A percentile compares a stretch with the other conserved stretches of the same genome.
Conservation (phyloP, 352 stramenopile species). For the Globisporangium solare region DNA sequence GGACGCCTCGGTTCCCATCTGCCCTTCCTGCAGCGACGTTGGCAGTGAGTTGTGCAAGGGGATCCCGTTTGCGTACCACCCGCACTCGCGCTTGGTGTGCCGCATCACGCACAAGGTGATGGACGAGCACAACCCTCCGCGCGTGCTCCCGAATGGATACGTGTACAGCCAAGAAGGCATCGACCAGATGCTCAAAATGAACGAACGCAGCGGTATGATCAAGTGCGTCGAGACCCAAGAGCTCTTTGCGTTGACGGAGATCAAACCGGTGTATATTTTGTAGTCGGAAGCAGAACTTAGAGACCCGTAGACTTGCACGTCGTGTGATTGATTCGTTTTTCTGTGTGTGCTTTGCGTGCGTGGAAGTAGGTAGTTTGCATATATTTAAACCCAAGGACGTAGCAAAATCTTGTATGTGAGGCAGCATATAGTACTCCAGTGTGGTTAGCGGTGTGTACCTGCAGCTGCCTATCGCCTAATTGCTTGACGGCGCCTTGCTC, state of each 20-base stretch:
- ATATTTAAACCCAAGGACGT: slow-evolving; percentile 1
- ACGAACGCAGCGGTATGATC: slow-evolving; percentile 42
- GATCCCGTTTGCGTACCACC: slow-evolving; percentile 74
- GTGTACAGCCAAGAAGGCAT: slow-evolving; percentile 82
- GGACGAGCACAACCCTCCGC: slow-evolving; percentile 80
- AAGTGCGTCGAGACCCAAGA: slow-evolving; percentile 73
- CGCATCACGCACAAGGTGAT: slow-evolving; percentile 76
- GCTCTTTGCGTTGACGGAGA: slow-evolving; percentile 46
- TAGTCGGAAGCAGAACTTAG: slow-evolving; percentile 15
- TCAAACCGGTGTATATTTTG: slow-evolving; percentile 79
- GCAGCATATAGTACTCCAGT: too few species aligned
- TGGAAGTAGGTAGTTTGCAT: slow-evolving; percentile 9
- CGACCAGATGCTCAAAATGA: slow-evolving; percentile 38
- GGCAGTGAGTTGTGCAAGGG: slow-evolving; percentile 48
- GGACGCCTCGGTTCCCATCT: slow-evolving; percentile 40
- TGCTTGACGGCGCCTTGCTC: slow-evolving; percentile 11
- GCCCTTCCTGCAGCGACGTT: slow-evolving; percentile 70
- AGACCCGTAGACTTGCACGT: neutral
- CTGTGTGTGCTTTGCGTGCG: neutral
- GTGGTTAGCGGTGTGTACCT: neutral
- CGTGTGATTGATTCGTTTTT: slow-evolving; percentile 4
- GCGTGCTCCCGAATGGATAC: slow-evolving; percentile 77
- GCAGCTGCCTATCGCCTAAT: neutral
- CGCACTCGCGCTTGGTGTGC: slow-evolving; percentile 81
- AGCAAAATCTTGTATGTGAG: neutral